Conservation (phyloP, 2,329 filamentous ascomycete genomes). For the Penicillium concentricum region DNA sequence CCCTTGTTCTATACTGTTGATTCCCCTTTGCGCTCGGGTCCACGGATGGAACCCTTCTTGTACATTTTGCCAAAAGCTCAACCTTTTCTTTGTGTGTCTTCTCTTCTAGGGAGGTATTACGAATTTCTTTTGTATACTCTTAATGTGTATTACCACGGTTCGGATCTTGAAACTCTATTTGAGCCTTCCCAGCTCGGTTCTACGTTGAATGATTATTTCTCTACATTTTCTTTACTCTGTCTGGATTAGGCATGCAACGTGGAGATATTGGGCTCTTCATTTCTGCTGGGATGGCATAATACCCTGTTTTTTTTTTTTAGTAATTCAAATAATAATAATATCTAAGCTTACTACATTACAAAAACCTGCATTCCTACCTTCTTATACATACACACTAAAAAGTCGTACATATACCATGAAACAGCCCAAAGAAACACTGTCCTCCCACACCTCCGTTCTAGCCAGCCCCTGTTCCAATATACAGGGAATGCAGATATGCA, state of each 20-base stretch:
- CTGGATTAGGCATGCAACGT: not conserved
- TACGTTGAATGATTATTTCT: not conserved
- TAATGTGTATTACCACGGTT: constrained; percentile 29
- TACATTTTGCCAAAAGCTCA: constrained; percentile 23
- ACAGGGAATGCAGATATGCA: constrained; percentile 1
- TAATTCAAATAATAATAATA: not conserved
- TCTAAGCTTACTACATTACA: not conserved
- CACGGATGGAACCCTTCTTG: constrained; percentile 9
- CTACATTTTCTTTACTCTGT: not conserved
- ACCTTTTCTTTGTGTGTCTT: constrained; percentile 10
- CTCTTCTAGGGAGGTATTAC: constrained; percentile 1
- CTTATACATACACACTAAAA: not conserved
- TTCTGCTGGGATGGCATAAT: not conserved
- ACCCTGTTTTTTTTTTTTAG: not conserved
- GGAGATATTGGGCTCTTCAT: not conserved
- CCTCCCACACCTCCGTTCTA: not conserved
- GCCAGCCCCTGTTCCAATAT: not conserved
- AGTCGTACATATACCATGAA: not conserved
- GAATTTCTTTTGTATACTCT: constrained; percentile 22
- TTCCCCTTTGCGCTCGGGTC: constrained; percentile 14
- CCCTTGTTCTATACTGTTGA: constrained; percentile 17
- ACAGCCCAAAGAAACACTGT: not conserved
- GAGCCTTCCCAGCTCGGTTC: not conserved
- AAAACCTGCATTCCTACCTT: not conserved
- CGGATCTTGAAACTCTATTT: constrained; percentile 16